Evolutionary conservation across 129 eudicot species (phyloP), one percentile per base, ranked within the genome.

Genomic region (Tagetes erecta): DNA sequence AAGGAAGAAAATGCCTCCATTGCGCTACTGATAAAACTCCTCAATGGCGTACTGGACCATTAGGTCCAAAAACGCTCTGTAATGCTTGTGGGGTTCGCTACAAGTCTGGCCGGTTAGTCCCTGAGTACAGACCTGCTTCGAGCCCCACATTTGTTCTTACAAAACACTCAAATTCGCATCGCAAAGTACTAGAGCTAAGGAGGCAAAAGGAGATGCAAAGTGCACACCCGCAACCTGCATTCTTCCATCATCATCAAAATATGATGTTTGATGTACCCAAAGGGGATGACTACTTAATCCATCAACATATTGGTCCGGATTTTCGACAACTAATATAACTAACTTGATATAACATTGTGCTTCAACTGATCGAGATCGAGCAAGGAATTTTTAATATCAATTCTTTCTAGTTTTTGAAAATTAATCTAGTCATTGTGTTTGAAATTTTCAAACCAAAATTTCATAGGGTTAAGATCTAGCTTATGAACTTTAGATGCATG

Each of bases 11-110:
- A 58, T 92, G 98, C 82, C 86, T 92, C 31, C 98, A 92, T 70
- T 92, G 98, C 58, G 87, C 91, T 36, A 89, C 96, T 1, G 98
- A 92, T 74, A 92, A 89, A 83, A 92, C 98, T 6, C 98, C 98
- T 11, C 98, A 92, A 36, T 92, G 98, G 98, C 83, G 98, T 80
- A 82, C 98, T 1, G 98, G 98, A 27, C 98, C 98, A 1, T 53
- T 92, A 81, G 98, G 98, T 8, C 96, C 98, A 12, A 92, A 92
- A 82, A 92, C 98, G 0, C 88, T 92, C 1, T 92, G 97, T 75
- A 92, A 92, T 5, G 97, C 97, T 3, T 92, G 97, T 73, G 97
- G 97, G 30, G 96, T 92, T 1, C 74, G 97, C 75, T 92, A 83
- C 76, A 92, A 92, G 75, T 92, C 96, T 4, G 98, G 98, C 5